phyloP scores from a whole-genome alignment of 495 filamentous ascomycete species.

The Umbilicaria muhlenbergii region DNA sequence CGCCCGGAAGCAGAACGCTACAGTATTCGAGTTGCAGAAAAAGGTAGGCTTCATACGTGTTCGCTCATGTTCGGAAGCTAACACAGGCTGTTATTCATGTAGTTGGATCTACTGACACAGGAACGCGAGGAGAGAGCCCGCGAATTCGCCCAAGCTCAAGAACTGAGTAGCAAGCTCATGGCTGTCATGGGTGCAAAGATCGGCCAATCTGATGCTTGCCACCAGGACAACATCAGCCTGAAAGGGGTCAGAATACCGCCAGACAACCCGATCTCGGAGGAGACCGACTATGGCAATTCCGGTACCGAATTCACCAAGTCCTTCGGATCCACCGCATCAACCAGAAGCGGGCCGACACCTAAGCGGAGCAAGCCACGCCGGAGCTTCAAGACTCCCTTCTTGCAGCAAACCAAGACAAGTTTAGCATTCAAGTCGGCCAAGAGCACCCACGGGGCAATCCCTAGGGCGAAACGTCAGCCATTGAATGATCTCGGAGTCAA shows the following conservation, averaged over 20 bases:
- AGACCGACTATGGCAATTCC: too few relatives aligned
- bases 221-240: conserved; percentile 7
- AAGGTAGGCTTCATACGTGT: conserved; percentile 18
- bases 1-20: conserved; percentile 21
- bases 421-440: too few relatives aligned
- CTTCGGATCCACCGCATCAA: neutral
- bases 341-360: conserved; percentile 1
- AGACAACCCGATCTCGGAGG: too few relatives aligned
- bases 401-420: too few relatives aligned
- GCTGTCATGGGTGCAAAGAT: conserved; percentile 28
- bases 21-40: conserved; percentile 24
- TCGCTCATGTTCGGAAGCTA: neutral
- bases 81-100: neutral
- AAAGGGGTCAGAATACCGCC: neutral
- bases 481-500: too few relatives aligned
- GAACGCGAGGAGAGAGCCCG: conserved; percentile 28
- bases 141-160: conserved; percentile 33
- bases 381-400: neutral
- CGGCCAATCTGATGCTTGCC: conserved; percentile 10
- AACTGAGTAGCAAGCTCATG: conserved; percentile 32
- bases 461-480: too few relatives aligned
- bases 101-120: conserved; percentile 2
- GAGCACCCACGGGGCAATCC: too few relatives aligned
- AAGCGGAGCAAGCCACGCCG: conserved; percentile 4
- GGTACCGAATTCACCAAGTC: neutral